These are phyloP conservation scores for Gossypium schwendimanii DNA, from an alignment of 441 rosid genomes.

Conservation along the genomic window DNA sequence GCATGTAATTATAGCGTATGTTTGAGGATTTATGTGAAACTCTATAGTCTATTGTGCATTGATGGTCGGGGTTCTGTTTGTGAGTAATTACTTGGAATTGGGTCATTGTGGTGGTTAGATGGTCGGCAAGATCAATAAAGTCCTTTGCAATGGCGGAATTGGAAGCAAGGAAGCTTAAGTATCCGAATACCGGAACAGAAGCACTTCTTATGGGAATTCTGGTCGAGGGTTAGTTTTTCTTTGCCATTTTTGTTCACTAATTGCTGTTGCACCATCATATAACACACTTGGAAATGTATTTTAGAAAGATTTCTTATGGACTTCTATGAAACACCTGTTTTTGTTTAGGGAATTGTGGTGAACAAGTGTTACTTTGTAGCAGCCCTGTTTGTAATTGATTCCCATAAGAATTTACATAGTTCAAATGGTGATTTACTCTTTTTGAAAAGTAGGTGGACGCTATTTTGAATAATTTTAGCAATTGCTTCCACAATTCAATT, in stretches of 20 bases:
- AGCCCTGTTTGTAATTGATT: neutral
- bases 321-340: neutral
- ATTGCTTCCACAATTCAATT: neutral
- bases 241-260: neutral
- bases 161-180: slow-evolving; percentile 86
- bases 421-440: neutral
- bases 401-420: neutral
- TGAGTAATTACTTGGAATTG: slow-evolving; percentile 11
- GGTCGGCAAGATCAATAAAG: slow-evolving; percentile 87
- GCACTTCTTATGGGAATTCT: slow-evolving; percentile 79
- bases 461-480: neutral
- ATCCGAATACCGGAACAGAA: slow-evolving; percentile 76
- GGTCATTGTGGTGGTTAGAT: slow-evolving; percentile 34
- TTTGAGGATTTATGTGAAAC: neutral
- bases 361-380: neutral
- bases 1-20: neutral
- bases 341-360: neutral
- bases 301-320: neutral
- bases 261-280: neutral
- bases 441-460: neutral
- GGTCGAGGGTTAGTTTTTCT: slow-evolving; percentile 60
- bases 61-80: neutral
- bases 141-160: slow-evolving; percentile 69
- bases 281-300: neutral
- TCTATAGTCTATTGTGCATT: neutral